A percentile compares a stretch with the other conserved stretches of the same genome.
phyloP scores from a whole-genome alignment of 2,329 filamentous ascomycete genomes.

The Calonectria ilicicola region DNA sequence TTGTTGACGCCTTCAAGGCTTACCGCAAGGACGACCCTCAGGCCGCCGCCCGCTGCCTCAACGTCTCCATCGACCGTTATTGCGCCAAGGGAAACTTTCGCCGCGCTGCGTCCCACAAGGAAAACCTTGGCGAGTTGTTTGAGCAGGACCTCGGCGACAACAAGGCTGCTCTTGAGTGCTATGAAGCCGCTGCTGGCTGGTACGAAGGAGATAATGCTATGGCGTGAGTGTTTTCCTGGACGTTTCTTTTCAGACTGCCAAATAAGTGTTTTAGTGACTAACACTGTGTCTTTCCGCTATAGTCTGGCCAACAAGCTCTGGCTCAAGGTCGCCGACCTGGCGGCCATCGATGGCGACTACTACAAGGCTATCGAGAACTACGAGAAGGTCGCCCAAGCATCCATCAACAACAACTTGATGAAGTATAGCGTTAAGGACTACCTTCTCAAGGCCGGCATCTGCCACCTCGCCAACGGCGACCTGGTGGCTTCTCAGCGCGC shows the following conservation, averaged over 20 bases:
- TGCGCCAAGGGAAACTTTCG: conserved; percentile 91
- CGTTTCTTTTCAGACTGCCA: background rate
- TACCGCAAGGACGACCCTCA: conserved; percentile 88
- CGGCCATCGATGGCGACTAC: conserved; percentile 86
- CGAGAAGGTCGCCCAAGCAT: conserved; percentile 83
- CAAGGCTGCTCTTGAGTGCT: conserved; percentile 83
- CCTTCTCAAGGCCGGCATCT: conserved; percentile 93
- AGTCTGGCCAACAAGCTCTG: conserved; percentile 93
- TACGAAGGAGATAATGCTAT: conserved; percentile 88
- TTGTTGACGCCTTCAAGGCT: conserved; percentile 93
- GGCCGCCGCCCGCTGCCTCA: conserved; percentile 84
- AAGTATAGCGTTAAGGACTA: conserved; percentile 96
- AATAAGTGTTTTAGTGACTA: conserved; percentile 14
- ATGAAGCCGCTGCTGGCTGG: conserved; percentile 88
- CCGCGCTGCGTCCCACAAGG: conserved; percentile 89
- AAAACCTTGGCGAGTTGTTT: conserved; percentile 87
- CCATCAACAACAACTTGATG: conserved; percentile 91
- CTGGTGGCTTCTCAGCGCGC: conserved; percentile 83
- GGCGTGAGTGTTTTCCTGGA: conserved; percentile 68
- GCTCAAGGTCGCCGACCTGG: conserved; percentile 90
- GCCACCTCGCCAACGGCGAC: conserved; percentile 81
- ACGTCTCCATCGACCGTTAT: conserved; percentile 86
- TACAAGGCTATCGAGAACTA: conserved; percentile 84
- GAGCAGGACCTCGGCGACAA: conserved; percentile 85
- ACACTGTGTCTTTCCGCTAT: background rate